phyloP scores from a whole-genome alignment of 2,329 filamentous ascomycete species.

The Venturia effusa region DNA sequence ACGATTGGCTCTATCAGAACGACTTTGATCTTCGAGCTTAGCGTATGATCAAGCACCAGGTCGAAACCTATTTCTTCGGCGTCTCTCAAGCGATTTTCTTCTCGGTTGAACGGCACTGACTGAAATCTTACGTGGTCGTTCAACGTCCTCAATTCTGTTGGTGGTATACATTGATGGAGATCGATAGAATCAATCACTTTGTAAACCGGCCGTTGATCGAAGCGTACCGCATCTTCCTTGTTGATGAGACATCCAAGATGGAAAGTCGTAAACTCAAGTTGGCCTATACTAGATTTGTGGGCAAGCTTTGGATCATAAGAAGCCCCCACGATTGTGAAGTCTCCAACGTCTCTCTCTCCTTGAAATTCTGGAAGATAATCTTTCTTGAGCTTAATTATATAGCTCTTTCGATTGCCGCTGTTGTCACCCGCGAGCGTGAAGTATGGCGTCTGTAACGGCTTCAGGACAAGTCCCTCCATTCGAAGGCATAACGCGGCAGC shows the following conservation, averaged over 20 bases:
- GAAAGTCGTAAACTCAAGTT: constrained; percentile 67
- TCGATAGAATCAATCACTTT: constrained; percentile 48
- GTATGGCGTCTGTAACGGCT: constrained; percentile 65
- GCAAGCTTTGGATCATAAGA: constrained; percentile 57
- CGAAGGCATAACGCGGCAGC: constrained; percentile 52
- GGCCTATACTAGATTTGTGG: constrained; percentile 40
- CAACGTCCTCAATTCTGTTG: constrained; percentile 31
- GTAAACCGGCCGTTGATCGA: constrained; percentile 46
- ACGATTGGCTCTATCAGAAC: constrained; percentile 63
- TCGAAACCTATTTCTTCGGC: constrained; percentile 15
- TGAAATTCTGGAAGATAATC: constrained; percentile 71
- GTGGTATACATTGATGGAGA: constrained; percentile 37
- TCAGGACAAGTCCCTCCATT: constrained; percentile 73
- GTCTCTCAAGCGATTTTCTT: constrained; percentile 16
- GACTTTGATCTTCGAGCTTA: constrained; percentile 26
- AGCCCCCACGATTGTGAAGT: constrained; percentile 70
- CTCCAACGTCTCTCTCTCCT: constrained; percentile 54
- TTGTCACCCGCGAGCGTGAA: constrained; percentile 32
- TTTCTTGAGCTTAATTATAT: constrained; percentile 77
- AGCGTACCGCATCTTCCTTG: constrained; percentile 45
- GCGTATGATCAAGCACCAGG: constrained; percentile 12
- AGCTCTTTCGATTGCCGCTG: constrained; percentile 22
- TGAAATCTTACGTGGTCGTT: constrained; percentile 31
- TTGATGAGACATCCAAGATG: constrained; percentile 68
- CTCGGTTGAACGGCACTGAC: constrained; percentile 18